Conservation (phyloP, 805 yeast species). For the Spencermartinsiella europaea region DNA sequence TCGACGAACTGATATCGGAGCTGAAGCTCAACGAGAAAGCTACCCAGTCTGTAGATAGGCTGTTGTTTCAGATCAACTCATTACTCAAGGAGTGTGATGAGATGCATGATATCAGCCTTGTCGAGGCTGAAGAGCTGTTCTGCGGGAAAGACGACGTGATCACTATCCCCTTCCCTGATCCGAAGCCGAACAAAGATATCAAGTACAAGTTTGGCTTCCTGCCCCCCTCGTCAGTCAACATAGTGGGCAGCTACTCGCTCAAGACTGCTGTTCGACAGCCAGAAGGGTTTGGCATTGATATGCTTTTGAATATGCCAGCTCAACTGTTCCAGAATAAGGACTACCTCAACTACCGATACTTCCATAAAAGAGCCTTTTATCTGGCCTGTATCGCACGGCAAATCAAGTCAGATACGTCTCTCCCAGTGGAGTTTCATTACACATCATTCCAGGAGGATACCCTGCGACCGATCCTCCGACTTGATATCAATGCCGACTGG, state of each 20-base stretch:
- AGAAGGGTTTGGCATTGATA: constrained; percentile 65
- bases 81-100: constrained; percentile 56
- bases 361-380: constrained; percentile 86
- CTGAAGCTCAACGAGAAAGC: constrained; percentile 67
- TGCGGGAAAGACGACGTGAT: constrained; percentile 39
- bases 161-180: constrained; percentile 82
- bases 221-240: constrained; percentile 67
- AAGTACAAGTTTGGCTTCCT: constrained; percentile 67
- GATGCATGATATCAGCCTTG: constrained; percentile 43
- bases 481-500: constrained; percentile 36
- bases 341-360: constrained; percentile 80
- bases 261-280: constrained; percentile 71
- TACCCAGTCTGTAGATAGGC: constrained; percentile 62
- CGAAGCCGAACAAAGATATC: constrained; percentile 61
- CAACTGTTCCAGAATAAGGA: constrained; percentile 78
- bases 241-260: constrained; percentile 86
- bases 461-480: constrained; percentile 65
- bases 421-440: constrained; percentile 40
- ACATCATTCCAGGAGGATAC: constrained; percentile 70
- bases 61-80: constrained; percentile 67
- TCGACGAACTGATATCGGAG: constrained; percentile 84
- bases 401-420: constrained; percentile 31
- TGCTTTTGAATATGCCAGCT: constrained; percentile 77
- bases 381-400: constrained; percentile 63
- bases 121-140: constrained; percentile 55